These are phyloP conservation scores for Trichosporon ovoides DNA, from an alignment of 1,284 basidiomycete species.

Conservation along the genomic window DNA sequence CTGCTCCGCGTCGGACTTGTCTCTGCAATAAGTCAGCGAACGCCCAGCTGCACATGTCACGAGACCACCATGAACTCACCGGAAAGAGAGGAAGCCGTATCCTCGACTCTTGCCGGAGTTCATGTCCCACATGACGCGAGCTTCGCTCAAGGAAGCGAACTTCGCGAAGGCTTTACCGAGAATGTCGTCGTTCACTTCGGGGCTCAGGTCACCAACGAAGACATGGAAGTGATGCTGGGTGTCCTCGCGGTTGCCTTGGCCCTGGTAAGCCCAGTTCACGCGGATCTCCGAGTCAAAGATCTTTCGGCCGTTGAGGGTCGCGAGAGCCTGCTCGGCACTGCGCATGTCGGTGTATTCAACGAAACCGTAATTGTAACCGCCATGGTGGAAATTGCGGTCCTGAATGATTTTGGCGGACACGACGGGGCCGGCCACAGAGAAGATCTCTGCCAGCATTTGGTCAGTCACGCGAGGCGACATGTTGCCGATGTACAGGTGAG, in stretches of 20 bases:
- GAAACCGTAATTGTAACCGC: constrained; percentile 96
- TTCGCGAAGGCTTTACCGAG: constrained; percentile 91
- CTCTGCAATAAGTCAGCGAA: constrained; percentile 50
- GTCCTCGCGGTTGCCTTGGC: constrained; percentile 75
- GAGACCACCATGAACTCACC: constrained; percentile 28
- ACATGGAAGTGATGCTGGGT: constrained; percentile 94
- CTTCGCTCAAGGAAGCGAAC: constrained; percentile 91
- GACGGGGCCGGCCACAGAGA: constrained; percentile 88
- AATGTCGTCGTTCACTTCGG: constrained; percentile 97
- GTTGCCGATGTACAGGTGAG: constrained; percentile 96
- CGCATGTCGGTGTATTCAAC: constrained; percentile 97
- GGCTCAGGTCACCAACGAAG: constrained; percentile 95
- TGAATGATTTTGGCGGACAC: constrained; percentile 98
- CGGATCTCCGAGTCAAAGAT: constrained; percentile 97
- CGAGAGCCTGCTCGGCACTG: constrained; percentile 90
- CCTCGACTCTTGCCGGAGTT: constrained; percentile 87
- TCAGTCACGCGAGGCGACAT: constrained; percentile 77
- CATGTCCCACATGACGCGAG: constrained; percentile 99
- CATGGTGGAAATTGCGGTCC: constrained; percentile 94
- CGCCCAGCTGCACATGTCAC: no score
- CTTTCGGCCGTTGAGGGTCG: constrained; percentile 94
- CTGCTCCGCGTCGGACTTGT: constrained; percentile 95
- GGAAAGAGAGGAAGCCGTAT: constrained; percentile 56
- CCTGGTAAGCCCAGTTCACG: constrained; percentile 98
- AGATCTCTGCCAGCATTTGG: constrained; percentile 82